Percentiles rank a stretch among this genome's conserved stretches.
These are phyloP conservation scores for Pseudopediastrum boryanum DNA, from an alignment of 139 green algal species.

Conservation along the genomic window DNA sequence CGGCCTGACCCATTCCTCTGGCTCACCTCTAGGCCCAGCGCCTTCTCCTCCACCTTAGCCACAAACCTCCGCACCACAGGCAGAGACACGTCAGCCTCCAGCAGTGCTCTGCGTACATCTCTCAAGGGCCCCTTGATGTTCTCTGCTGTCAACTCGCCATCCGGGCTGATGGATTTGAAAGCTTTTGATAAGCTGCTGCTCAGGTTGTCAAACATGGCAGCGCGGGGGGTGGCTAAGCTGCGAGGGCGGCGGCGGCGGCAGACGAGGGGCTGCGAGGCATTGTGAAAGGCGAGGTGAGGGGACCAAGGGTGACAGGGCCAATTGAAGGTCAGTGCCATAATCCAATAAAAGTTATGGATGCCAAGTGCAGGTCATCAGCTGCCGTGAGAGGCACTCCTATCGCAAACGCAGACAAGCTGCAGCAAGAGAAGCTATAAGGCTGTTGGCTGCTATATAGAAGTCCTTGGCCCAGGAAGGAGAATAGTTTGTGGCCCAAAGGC, in stretches of 20 bases:
- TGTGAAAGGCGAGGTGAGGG: background rate
- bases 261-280: background rate
- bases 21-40: constrained; percentile 77
- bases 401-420: too few species aligned
- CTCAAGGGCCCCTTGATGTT: constrained; percentile 95
- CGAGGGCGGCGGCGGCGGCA: constrained; percentile 9
- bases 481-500: too few species aligned
- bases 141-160: constrained; percentile 87
- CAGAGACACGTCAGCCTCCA: constrained; percentile 96
- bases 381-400: too few species aligned
- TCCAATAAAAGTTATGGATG: too few species aligned
- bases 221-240: too few species aligned
- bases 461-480: too few species aligned
- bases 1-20: background rate
- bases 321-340: too few species aligned
- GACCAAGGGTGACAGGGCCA: too few species aligned
- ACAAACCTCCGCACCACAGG: constrained; percentile 95
- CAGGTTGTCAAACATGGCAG: constrained; percentile 91
- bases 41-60: constrained; percentile 83
- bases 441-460: too few species aligned
- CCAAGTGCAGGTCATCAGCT: too few species aligned
- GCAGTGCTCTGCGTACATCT: constrained; percentile 92
- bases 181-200: constrained; percentile 77
- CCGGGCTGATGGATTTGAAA: constrained; percentile 78
- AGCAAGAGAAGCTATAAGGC: too few species aligned